Conservation (phyloP, 2,329 filamentous ascomycete species). For the Chrysoporthe cubensis region DNA sequence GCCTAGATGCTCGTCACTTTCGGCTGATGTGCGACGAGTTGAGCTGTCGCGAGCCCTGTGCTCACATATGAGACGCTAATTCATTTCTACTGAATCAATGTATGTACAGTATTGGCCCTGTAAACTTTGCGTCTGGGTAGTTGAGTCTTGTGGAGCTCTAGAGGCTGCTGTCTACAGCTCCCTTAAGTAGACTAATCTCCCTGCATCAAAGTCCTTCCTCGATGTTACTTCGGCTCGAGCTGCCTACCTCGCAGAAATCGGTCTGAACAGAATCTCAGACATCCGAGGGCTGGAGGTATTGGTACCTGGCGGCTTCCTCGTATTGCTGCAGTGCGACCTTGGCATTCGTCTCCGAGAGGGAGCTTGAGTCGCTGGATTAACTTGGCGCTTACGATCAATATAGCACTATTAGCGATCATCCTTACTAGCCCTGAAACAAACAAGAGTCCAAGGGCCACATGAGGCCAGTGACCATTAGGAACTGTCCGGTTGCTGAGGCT, state of each 20-base stretch:
- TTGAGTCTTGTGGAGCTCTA: too few relatives aligned
- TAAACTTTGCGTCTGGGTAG: too few relatives aligned
- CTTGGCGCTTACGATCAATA: not conserved
- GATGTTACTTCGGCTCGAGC: too few relatives aligned
- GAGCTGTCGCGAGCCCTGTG: too few relatives aligned
- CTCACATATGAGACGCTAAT: too few relatives aligned
- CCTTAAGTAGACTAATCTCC: too few relatives aligned
- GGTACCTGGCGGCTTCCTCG: conserved; percentile 9
- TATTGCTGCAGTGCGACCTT: conserved; percentile 27
- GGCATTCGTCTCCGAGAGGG: conserved; percentile 15
- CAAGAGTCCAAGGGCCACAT: not conserved
- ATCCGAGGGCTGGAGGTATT: not conserved
- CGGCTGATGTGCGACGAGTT: too few relatives aligned
- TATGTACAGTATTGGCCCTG: too few relatives aligned
- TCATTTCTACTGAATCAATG: too few relatives aligned
- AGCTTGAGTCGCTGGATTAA: not conserved
- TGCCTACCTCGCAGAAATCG: not conserved
- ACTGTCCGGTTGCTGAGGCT: not conserved
- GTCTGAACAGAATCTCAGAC: not conserved
- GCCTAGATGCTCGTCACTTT: too few relatives aligned
- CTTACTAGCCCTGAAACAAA: not conserved
- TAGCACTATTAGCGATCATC: not conserved
- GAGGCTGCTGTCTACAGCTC: too few relatives aligned
- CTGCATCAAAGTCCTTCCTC: too few relatives aligned
- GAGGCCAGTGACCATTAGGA: not conserved